Base-by-base conservation (phyloP, 139 green algal genomes). In the Yamagishiella unicocca region DNA sequence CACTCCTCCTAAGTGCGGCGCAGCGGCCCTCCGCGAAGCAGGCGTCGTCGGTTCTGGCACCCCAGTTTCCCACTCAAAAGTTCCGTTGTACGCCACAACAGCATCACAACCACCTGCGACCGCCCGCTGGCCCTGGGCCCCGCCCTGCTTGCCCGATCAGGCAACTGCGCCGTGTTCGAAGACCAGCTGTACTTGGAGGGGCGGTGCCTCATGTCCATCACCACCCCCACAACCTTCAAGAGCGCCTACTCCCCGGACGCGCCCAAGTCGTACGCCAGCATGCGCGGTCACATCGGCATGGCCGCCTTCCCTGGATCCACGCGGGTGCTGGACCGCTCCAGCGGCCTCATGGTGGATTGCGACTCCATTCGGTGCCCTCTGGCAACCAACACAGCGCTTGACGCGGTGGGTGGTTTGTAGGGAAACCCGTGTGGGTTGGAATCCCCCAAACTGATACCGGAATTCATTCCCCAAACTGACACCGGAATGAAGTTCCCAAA, bases 231-330 rank as follows among this genome's bases (percentile, higher is more conserved):
- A 42, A 87, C 81, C 19, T 79, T 87, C 66, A 87, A 87, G 67
- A 40, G 33, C 21, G 79, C 79, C n/a, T 85, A 76, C 61, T 10
- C 40, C 3, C 79, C 61, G 12, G n/a, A 31, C 42, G 40, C 42
- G 24, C 77, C 54, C 14, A 0, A 38, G 38, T 27, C 42, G 27
- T 85, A 68, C 31, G 46, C 54, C 8, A 27, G 37, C 61, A 81
- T 88, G 82, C 64, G 82, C 42, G 82, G 82, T 38, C 29, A 33
- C 35, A 88, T 88, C 10, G 82, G 82, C 46, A 62, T 72, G 6
- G 70, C 82, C 14, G 27, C 27, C n/a, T 62, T 82, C n/a, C 82
- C 82, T 27, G 82, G 82, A 19, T 82, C 82, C 37, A 88, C 68
- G 1, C 68, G 37, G 14, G 82, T 88, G 50, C 67, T 88, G 37